Evolutionary conservation across 768 basidiomycete species (phyloP).

Genomic region (Russula olivacea): DNA sequence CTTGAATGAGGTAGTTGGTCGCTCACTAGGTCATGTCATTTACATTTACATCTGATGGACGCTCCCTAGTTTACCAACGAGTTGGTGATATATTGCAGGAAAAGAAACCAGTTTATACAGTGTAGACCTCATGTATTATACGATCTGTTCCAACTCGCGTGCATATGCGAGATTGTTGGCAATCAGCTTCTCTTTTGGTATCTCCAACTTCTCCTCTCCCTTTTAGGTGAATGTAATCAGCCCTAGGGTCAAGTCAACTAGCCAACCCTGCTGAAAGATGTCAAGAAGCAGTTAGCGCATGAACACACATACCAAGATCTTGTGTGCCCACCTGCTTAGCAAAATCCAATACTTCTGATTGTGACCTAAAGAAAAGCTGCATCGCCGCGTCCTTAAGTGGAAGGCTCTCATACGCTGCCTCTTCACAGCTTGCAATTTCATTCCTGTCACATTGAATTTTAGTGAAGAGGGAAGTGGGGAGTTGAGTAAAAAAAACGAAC

Average conservation of each 20-base stretch:
- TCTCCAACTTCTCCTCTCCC: slow-evolving; percentile 75
- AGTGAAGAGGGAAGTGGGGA: background rate
- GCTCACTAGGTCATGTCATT: background rate
- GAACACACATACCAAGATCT: background rate
- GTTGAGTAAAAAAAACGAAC: slow-evolving; percentile 37
- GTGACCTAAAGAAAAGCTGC: slow-evolving; percentile 83
- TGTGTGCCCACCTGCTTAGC: slow-evolving; percentile 59
- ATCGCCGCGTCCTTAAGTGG: slow-evolving; percentile 87
- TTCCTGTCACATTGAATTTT: slow-evolving; percentile 45
- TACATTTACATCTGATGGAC: background rate
- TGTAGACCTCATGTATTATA: slow-evolving; percentile 38
- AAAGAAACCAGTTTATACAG: slow-evolving; percentile 28
- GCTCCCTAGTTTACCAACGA: background rate
- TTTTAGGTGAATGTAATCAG: slow-evolving; percentile 77
- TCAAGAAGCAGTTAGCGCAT: background rate
- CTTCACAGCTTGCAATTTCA: slow-evolving; percentile 96
- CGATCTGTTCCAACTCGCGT: slow-evolving; percentile 86
- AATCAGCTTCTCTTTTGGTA: slow-evolving; percentile 81
- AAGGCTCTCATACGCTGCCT: slow-evolving; percentile 86
- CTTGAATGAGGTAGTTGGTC: background rate
- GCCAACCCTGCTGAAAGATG: slow-evolving; percentile 66
- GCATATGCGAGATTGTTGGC: slow-evolving; percentile 73
- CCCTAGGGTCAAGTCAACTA: slow-evolving; percentile 63
- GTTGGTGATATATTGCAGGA: background rate
- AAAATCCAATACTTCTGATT: slow-evolving; percentile 76